Conservation (phyloP, 345 rosid genomes). For the Theobroma cacao region DNA sequence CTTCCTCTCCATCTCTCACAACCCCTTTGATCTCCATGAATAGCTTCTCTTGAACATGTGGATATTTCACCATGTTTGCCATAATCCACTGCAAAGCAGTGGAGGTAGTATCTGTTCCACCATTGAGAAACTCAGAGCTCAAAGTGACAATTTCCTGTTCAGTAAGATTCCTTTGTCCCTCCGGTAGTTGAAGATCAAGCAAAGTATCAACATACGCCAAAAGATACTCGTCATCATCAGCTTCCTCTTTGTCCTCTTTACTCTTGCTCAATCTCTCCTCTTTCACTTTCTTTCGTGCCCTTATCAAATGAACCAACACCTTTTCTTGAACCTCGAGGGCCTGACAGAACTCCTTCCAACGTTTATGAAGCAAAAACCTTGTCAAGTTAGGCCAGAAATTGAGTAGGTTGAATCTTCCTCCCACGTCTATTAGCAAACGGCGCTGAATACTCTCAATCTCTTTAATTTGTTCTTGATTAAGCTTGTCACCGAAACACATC, state of each 20-base stretch:
- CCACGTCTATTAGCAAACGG: background rate
- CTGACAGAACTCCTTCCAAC: background rate
- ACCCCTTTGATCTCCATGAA: slow-evolving; percentile 20
- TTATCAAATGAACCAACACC: background rate
- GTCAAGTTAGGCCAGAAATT: slow-evolving; percentile 5
- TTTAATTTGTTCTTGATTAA: background rate
- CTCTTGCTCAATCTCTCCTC: background rate
- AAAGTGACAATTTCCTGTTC: slow-evolving; percentile 16
- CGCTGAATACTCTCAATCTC: background rate
- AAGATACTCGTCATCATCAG: background rate
- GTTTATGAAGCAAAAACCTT: background rate
- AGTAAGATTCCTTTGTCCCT: slow-evolving; percentile 29
- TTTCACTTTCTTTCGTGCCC: background rate
- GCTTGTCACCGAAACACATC: slow-evolving; percentile 3
- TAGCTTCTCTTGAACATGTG: slow-evolving; percentile 16
- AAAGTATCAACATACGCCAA: background rate
- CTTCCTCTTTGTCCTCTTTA: background rate
- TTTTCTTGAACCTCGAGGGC: background rate
- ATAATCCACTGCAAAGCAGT: slow-evolving; percentile 38
- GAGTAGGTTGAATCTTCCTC: background rate
- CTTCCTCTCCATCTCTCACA: slow-evolving; percentile 8
- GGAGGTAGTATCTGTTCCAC: slow-evolving; percentile 26
- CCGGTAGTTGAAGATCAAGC: background rate
- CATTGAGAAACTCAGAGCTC: slow-evolving; percentile 15
- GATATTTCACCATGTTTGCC: slow-evolving; percentile 38